Evolutionary conservation across 345 rosid species (phyloP), one percentile per base, ranked within the genome.

Genomic region (Theobroma cacao): DNA sequence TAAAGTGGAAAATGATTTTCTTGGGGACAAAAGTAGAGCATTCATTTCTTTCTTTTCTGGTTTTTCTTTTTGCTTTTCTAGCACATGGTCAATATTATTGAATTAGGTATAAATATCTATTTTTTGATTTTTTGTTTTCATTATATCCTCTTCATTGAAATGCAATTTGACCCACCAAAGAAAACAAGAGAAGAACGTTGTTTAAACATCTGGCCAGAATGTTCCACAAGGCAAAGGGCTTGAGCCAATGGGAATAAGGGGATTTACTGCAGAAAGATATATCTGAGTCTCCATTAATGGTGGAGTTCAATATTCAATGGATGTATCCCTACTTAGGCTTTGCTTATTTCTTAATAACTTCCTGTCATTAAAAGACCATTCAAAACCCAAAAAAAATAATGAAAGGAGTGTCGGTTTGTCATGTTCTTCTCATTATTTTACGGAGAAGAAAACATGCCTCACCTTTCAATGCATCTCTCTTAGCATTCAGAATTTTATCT

Each of bases 351-450:
- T n/a, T 31, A 61, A 15, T 31, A 61, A 61, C n/a, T 61, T 30
- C 36, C n/a, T 1, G 40, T 14, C 17, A 65, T 65, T 65, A 65
- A 20, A 20, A 20, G 24, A 65, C 22, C 24, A 20, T 20, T 7
- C n/a, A 65, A 65, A 36, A 28, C 43, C 40, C 33, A 34, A 63
- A 14, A 33, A 22, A 34, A 61, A 52, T n/a, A n/a, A n/a, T n/a
- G n/a, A n/a, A 30, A 63, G 20, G 70, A 65, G 45, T 64, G 41
- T 64, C 69, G 69, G 69, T 65, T 65, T 65, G 70, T 65, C 70
- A 20, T 65, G 47, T 65, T 65, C 70, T 7, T n/a, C 36, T 64
- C 47, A 64, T 9, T 8, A 18, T 38, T 64, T 7, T 34, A 22
- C 12, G 52, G 30, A 38, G 14, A 41, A 1, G n/a, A n/a, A 41